These are phyloP conservation scores for Domatiomyces globalis DNA, from an alignment of 2,329 filamentous ascomycete species.

Conservation along the genomic window DNA sequence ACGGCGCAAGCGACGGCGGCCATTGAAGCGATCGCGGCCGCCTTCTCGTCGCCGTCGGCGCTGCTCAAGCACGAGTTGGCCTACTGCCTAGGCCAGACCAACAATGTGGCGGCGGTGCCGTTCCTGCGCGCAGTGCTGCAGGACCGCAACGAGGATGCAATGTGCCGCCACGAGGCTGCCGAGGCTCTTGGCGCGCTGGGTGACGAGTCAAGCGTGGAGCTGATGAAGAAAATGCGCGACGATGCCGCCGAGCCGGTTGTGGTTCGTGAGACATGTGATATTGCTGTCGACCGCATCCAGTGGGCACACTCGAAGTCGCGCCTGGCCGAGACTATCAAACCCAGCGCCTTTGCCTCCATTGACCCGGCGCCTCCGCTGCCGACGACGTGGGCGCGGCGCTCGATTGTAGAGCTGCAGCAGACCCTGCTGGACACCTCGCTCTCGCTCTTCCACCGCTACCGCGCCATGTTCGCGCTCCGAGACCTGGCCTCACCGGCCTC, in stretches of 20 bases:
- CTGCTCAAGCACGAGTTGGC: constrained; percentile 92
- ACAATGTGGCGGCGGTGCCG: constrained; percentile 58
- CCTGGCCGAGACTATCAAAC: constrained; percentile 61
- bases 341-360: constrained; percentile 88
- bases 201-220: constrained; percentile 54
- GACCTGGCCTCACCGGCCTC: constrained; percentile 90
- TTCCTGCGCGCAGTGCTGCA: constrained; percentile 61
- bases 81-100: constrained; percentile 89
- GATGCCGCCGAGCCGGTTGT: constrained; percentile 61
- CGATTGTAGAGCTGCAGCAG: constrained; percentile 60
- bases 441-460: constrained; percentile 82
- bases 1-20: constrained; percentile 47
- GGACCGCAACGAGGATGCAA: constrained; percentile 70
- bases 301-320: constrained; percentile 71
- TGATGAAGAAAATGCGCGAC: constrained; percentile 62
- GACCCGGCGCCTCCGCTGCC: constrained; percentile 86
- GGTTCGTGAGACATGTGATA: constrained; percentile 91
- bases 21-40: constrained; percentile 73
- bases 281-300: constrained; percentile 82
- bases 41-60: constrained; percentile 69
- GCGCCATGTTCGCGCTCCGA: constrained; percentile 94
- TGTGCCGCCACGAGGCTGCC: constrained; percentile 93
- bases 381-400: constrained; percentile 44
- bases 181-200: constrained; percentile 86
- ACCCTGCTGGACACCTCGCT: constrained; percentile 63